A percentile compares a stretch with the other conserved stretches of the same genome.
Conservation (phyloP, 352 stramenopile species). For the Globisporangium okanoganense region DNA sequence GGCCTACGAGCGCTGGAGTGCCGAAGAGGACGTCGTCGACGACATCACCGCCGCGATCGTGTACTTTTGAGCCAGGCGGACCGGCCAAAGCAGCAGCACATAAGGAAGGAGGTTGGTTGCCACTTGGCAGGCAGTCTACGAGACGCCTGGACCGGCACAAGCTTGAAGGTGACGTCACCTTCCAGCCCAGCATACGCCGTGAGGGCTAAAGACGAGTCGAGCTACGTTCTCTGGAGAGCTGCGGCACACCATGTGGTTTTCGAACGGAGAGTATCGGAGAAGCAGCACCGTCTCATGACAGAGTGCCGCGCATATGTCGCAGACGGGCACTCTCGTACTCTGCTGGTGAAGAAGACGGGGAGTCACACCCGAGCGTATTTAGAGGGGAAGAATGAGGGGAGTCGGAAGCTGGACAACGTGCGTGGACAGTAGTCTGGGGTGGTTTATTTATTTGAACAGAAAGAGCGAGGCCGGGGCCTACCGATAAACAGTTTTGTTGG, state of each 20-base stretch:
- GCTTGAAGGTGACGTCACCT: not conserved
- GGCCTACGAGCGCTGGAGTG: conserved; percentile 69
- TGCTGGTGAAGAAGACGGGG: not conserved
- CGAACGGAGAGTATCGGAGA: not conserved
- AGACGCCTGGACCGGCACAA: not conserved
- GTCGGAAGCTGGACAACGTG: no score
- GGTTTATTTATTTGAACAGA: no score
- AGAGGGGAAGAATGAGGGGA: not conserved
- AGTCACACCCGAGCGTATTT: not conserved
- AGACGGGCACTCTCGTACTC: not conserved
- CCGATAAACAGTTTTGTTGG: no score
- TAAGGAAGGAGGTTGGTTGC: not conserved
- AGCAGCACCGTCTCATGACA: not conserved
- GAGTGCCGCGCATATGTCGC: not conserved
- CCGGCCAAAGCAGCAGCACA: not conserved
- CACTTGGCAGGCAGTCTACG: not conserved
- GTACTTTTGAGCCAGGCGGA: conserved; percentile 41
- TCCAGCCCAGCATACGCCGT: not conserved
- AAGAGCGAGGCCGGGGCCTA: no score
- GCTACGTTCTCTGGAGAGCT: not conserved
- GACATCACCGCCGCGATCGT: conserved; percentile 73
- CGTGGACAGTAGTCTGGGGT: not conserved
- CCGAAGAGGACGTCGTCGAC: conserved; percentile 78
- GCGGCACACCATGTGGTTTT: not conserved
- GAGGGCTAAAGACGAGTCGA: not conserved